Conservation (phyloP, 805 yeast species). For the Saturnispora kantuleensis region DNA sequence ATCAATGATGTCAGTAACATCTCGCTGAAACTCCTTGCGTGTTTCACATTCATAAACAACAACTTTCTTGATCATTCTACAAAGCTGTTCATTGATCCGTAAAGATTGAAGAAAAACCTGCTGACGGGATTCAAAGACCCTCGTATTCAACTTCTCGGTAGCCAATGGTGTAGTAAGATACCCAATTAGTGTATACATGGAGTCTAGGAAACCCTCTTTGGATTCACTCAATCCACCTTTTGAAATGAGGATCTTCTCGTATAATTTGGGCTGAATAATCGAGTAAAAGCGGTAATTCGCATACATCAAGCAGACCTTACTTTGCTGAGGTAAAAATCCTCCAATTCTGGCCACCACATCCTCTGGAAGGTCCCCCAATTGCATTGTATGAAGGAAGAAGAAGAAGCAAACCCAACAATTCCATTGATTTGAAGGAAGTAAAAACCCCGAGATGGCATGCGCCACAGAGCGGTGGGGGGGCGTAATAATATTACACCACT, state of each 20-base stretch:
- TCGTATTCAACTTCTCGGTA: conserved; percentile 28
- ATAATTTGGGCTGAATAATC: conserved; percentile 27
- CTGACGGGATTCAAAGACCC: conserved; percentile 31
- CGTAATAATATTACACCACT: too few relatives aligned
- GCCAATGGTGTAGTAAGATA: conserved; percentile 28
- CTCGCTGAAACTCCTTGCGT: conserved; percentile 11
- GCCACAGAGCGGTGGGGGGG: too few relatives aligned
- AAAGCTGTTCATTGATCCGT: conserved; percentile 27
- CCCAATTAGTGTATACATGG: conserved; percentile 30
- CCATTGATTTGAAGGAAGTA: too few relatives aligned
- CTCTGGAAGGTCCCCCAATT: conserved; percentile 17
- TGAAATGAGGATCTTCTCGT: conserved; percentile 29
- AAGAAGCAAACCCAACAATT: background rate
- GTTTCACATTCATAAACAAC: conserved; percentile 24
- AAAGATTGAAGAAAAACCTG: conserved; percentile 32
- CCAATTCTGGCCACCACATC: conserved; percentile 15
- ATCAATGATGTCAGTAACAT: conserved; percentile 1
- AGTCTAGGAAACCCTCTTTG: conserved; percentile 25
- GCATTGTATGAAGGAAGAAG: too few relatives aligned
- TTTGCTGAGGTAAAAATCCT: conserved; percentile 31
- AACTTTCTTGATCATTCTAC: conserved; percentile 27
- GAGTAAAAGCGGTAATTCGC: conserved; percentile 25
- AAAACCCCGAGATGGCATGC: too few relatives aligned
- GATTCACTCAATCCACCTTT: conserved; percentile 25
- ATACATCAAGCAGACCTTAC: conserved; percentile 25